Conservation (phyloP, 2,329 filamentous ascomycete genomes). For the Plectosphaerella plurivora region DNA sequence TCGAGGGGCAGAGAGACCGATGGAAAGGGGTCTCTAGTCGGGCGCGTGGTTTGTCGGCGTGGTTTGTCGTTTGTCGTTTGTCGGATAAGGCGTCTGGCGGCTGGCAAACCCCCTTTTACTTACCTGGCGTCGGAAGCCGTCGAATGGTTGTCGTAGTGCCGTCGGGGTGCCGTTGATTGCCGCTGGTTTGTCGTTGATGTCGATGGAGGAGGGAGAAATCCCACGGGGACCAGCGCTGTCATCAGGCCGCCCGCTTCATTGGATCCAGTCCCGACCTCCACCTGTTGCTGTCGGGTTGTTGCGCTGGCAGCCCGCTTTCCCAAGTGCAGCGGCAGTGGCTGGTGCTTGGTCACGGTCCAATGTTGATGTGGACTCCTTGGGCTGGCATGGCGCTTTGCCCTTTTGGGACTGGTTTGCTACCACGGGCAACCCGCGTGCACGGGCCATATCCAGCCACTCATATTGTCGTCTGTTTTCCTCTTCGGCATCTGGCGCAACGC, state of each 20-base stretch:
- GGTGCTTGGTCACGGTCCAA: constrained; percentile 1
- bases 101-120: background rate
- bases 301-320: no score
- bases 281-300: background rate
- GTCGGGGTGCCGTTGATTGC: constrained; percentile 3
- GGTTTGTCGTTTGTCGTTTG: background rate
- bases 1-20: background rate
- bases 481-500: no score
- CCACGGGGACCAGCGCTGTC: background rate
- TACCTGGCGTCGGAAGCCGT: constrained; percentile 1
- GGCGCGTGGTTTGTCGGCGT: background rate
- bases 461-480: no score
- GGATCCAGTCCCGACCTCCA: background rate
- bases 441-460: background rate
- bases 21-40: background rate
- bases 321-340: no score
- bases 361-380: constrained; percentile 12
- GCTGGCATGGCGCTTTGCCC: constrained; percentile 9
- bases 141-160: background rate
- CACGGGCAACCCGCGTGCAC: constrained; percentile 11
- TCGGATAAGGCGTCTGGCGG: background rate
- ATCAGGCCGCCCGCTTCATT: background rate
- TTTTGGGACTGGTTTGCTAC: constrained; percentile 7
- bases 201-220: background rate
- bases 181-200: constrained; percentile 1